Base-by-base conservation (phyloP, 2,329 filamentous ascomycete species). In the Raffaelea deltoideospora region DNA sequence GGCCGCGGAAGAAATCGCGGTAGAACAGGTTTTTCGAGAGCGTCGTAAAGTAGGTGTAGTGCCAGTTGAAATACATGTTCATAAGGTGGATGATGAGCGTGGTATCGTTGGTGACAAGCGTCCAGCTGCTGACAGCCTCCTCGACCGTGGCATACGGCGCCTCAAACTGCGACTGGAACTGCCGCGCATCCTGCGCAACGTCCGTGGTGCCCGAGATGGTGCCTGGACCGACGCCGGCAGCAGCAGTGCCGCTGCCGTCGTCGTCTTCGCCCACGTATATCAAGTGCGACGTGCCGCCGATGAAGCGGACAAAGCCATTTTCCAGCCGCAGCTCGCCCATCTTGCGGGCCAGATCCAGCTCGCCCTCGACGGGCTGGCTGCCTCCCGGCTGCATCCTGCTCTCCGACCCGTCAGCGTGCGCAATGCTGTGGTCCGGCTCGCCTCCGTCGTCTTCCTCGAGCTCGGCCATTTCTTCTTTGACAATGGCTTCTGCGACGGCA, bases 11-110 rank as follows among this genome's bases (percentile, higher is more conserved):
- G 48, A 93, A 95, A 53, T 96, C 87, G 30, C 79, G 71, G 52
- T 83, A 87, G 53, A 98, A 96, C 23, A 93, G 62, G 27, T 69
- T 76, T 53, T 84, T 92, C 11, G 87, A 88, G 7, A 96, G 64
- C 0, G 83, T 90, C 4, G 86, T 88, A 55, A 96, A 98, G 58
- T 90, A 96, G 15, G 86, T 79, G 56, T 96, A 96, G 57, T 96
- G 90, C 81, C 88, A 96, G 48, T 78, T 85, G 59, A 96, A 96
- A 59, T 98, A 98, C 83, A 96, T 87, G 50, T 87, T 88, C 52
- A 98, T 74, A 15, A 98, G 72, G 55, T 95, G 88, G 14, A 77
- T 71, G 47, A 95, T 76, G 32, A 94, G 65, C 37, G 80, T 72
- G 19, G 76, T 67, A 53, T 95, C 85, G 35, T 75, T 66, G 2